These are phyloP conservation scores for Coemansia sp. DNA, from an alignment of 192 early-diverging fungal genomes.

Conservation along the genomic window DNA sequence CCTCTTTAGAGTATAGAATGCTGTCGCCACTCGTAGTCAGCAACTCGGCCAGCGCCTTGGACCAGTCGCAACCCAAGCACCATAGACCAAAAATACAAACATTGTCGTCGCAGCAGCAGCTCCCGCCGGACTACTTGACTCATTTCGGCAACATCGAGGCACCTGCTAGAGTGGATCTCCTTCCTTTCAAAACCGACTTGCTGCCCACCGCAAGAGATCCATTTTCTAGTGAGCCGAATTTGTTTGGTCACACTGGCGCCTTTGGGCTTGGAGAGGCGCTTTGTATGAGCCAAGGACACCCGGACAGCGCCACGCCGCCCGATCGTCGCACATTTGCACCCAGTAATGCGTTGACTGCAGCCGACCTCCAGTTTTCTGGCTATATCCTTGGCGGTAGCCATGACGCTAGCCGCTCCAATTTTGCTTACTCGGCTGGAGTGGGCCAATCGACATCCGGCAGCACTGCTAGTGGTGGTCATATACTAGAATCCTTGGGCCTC, in stretches of 20 bases:
- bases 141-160: not conserved
- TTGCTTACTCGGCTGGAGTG: not conserved
- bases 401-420: conserved; percentile 5
- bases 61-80: not conserved
- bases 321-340: conserved; percentile 7
- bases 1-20: not conserved
- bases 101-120: not conserved
- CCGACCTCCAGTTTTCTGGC: conserved; percentile 45
- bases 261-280: conserved; percentile 13
- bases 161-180: not conserved
- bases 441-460: not conserved
- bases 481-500: not conserved
- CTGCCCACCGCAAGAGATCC: not conserved
- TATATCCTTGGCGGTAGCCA: conserved; percentile 31
- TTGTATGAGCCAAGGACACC: conserved; percentile 5
- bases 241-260: not conserved
- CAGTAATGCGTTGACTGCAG: conserved; percentile 26
- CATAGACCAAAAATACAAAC: not conserved
- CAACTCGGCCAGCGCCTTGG: not conserved
- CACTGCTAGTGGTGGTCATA: not conserved
- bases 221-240: not conserved
- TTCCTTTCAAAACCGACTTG: not conserved
- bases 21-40: conserved; percentile 2
- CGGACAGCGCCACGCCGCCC: not conserved
- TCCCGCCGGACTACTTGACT: not conserved